Conservation (phyloP, 805 yeast species). For the Ogataea pignaliae region DNA sequence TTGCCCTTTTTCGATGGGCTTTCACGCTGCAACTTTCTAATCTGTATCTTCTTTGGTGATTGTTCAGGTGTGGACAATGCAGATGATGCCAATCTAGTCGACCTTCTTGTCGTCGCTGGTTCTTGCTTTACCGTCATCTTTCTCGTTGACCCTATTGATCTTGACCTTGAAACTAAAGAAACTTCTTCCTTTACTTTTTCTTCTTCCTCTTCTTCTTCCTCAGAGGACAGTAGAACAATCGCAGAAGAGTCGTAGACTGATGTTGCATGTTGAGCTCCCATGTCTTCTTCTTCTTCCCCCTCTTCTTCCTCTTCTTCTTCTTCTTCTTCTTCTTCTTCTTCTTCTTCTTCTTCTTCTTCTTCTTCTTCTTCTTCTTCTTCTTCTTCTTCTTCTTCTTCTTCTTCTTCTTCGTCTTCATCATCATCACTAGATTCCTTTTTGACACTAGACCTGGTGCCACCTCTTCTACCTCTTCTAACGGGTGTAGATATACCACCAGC, state of each 20-base stretch:
- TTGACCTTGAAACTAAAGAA: neutral
- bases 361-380: constrained; percentile 9
- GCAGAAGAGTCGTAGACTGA: constrained; percentile 12
- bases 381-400: constrained; percentile 16
- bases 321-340: constrained; percentile 14
- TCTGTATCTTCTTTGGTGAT: too few species aligned
- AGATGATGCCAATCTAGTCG: neutral
- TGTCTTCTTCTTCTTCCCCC: constrained; percentile 2
- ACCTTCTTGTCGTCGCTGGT: neutral
- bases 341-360: constrained; percentile 12
- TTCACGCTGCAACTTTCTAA: too few species aligned
- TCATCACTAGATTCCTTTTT: neutral
- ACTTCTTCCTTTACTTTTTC: neutral
- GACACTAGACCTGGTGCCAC: neutral
- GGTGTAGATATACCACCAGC: neutral
- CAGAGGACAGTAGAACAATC: constrained; percentile 13
- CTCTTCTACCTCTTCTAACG: neutral
- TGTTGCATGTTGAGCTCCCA: neutral
- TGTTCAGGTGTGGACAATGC: too few species aligned
- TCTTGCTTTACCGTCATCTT: neutral
- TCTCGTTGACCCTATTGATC: neutral
- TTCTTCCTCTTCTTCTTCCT: constrained; percentile 4
- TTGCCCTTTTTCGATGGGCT: too few species aligned
- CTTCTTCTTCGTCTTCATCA: constrained; percentile 11
- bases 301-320: constrained; percentile 9